These are phyloP conservation scores for Pleurotus giganteus DNA, from an alignment of 768 basidiomycete genomes.

Conservation along the genomic window DNA sequence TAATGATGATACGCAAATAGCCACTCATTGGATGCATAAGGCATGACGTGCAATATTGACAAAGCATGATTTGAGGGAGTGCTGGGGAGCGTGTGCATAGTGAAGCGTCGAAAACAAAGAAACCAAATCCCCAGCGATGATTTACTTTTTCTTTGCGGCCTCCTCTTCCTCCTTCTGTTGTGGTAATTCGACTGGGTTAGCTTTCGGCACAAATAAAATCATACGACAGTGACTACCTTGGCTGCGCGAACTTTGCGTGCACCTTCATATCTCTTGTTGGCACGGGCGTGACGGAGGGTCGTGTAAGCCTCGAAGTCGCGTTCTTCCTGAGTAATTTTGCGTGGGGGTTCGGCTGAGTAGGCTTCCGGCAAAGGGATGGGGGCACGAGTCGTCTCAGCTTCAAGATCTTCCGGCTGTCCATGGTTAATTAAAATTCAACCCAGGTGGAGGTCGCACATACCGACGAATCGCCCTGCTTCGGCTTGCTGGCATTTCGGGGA, in stretches of 20 bases:
- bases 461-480: constrained; percentile 92
- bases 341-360: constrained; percentile 76
- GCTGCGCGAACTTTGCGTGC: constrained; percentile 80
- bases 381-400: constrained; percentile 69
- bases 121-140: constrained; percentile 15
- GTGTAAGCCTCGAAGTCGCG: constrained; percentile 86
- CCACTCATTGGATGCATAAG: constrained; percentile 36
- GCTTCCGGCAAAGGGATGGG: constrained; percentile 65
- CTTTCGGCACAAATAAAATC: neutral
- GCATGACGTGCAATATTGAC: constrained; percentile 32
- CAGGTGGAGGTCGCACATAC: constrained; percentile 44
- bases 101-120: constrained; percentile 15
- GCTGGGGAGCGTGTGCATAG: constrained; percentile 21
- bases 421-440: constrained; percentile 9
- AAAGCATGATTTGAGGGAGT: constrained; percentile 35
- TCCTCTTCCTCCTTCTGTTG: constrained; percentile 87
- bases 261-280: constrained; percentile 83
- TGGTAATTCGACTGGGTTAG: constrained; percentile 16
- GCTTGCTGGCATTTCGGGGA: constrained; percentile 93
- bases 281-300: constrained; percentile 83
- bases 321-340: constrained; percentile 91
- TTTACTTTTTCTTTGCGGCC: constrained; percentile 87
- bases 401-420: constrained; percentile 77
- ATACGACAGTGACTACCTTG: constrained; percentile 59
- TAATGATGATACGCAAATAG: constrained; percentile 13